Conservation (phyloP, 1,284 basidiomycete species). For the Stygiomarasmius scandens region DNA sequence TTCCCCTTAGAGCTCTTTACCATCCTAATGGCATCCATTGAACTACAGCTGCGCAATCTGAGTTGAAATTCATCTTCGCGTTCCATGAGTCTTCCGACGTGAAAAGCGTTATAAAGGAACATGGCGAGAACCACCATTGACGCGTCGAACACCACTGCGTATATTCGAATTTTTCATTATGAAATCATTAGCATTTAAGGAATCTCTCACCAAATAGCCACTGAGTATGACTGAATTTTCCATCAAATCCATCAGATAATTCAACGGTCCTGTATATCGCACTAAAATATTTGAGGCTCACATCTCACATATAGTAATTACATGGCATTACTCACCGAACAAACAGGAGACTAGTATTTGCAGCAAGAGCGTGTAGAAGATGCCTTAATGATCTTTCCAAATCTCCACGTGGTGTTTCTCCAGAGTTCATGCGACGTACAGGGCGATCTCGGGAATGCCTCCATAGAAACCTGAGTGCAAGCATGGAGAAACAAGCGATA, state of each 20-base stretch:
- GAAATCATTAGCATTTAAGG: no score
- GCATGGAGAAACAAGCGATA: not conserved
- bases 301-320: no score
- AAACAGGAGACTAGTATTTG: slow-evolving; percentile 3
- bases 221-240: slow-evolving; percentile 7
- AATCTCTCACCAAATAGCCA: slow-evolving; percentile 5
- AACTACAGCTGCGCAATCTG: no score
- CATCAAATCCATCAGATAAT: slow-evolving; percentile 5
- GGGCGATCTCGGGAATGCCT: not conserved
- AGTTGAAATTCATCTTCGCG: not conserved
- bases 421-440: not conserved
- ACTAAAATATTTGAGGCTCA: not conserved
- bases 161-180: no score
- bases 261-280: slow-evolving; percentile 9
- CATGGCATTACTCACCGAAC: not conserved
- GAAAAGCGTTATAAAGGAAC: slow-evolving; percentile 3
- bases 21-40: no score
- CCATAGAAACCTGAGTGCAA: slow-evolving; percentile 4
- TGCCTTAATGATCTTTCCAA: not conserved
- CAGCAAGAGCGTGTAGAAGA: not conserved
- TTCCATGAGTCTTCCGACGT: slow-evolving; percentile 1
- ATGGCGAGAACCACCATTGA: slow-evolving; percentile 8
- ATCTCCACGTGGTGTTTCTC: not conserved
- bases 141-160: slow-evolving; percentile 10
- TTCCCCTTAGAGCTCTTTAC: no score